Evolutionary conservation across 2,329 filamentous ascomycete genomes (phyloP).

Genomic region (Chrysoporthe puriensis): DNA sequence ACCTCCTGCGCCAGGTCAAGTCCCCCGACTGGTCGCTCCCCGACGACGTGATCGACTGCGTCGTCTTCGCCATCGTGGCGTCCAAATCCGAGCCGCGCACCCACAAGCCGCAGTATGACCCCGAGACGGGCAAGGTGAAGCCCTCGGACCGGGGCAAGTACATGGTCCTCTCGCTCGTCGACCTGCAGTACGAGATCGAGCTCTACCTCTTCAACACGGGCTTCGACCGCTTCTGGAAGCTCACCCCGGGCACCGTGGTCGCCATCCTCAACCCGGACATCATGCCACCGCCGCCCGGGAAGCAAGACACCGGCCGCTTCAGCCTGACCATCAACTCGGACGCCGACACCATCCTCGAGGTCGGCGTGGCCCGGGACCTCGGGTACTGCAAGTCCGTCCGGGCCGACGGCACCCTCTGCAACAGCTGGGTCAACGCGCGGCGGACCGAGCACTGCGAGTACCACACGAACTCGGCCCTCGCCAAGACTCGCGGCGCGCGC

Average conservation of each 20-base stretch:
- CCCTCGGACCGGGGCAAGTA: constrained; percentile 75
- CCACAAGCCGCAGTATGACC: constrained; percentile 52
- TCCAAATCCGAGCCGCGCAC: constrained; percentile 81
- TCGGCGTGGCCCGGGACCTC: constrained; percentile 82
- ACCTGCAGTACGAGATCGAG: constrained; percentile 88
- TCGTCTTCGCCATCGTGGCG: constrained; percentile 85
- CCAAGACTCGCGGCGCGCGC: constrained; percentile 66
- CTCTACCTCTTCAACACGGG: constrained; percentile 90
- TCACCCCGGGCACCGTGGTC: constrained; percentile 87
- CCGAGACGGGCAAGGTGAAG: constrained; percentile 50
- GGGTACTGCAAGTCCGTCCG: constrained; percentile 85
- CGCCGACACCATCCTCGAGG: constrained; percentile 86
- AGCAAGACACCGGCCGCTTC: constrained; percentile 80
- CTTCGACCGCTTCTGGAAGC: constrained; percentile 91
- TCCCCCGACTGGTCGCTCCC: constrained; percentile 82
- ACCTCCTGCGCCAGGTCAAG: constrained; percentile 80
- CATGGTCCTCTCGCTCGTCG: constrained; percentile 87
- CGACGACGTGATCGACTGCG: constrained; percentile 82
- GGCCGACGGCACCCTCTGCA: constrained; percentile 81
- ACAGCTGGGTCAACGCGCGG: constrained; percentile 82
- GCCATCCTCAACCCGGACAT: constrained; percentile 91
- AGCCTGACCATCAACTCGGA: constrained; percentile 83
- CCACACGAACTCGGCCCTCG: constrained; percentile 81
- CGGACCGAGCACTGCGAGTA: constrained; percentile 93
- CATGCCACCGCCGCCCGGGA: constrained; percentile 80